phyloP scores from a whole-genome alignment of 306 rosid species.

The Lagenaria siceraria region DNA sequence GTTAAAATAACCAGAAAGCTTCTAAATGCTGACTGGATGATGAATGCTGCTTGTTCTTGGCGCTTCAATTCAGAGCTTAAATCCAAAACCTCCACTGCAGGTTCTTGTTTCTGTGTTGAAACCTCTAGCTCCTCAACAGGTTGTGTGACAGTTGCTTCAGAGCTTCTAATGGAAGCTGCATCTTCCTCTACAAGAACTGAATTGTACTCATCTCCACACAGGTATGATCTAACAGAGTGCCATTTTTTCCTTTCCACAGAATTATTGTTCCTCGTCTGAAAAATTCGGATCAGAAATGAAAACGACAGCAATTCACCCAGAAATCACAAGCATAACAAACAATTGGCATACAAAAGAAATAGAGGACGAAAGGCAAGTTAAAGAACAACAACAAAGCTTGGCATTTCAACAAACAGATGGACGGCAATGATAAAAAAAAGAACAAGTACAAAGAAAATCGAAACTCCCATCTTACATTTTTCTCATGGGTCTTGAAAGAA shows the following conservation, averaged over 20 bases:
- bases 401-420: background rate
- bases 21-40: constrained; percentile 74
- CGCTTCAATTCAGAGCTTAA: constrained; percentile 18
- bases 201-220: constrained; percentile 79
- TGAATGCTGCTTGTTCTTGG: constrained; percentile 56
- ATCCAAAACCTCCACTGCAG: constrained; percentile 1
- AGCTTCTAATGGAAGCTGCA: constrained; percentile 54
- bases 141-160: constrained; percentile 44
- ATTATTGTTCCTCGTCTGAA: constrained; percentile 44
- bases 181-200: constrained; percentile 65
- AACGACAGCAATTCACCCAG: background rate
- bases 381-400: background rate
- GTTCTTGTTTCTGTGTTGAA: constrained; percentile 24
- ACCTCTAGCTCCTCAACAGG: constrained; percentile 17
- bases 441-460: background rate
- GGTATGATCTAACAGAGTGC: constrained; percentile 66
- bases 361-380: background rate
- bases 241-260: constrained; percentile 51
- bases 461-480: constrained; percentile 34
- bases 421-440: background rate
- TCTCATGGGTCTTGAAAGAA: constrained; percentile 32
- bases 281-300: background rate
- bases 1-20: constrained; percentile 38
- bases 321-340: background rate
- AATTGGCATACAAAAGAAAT: background rate